Evolutionary conservation across 345 rosid genomes (phyloP).

Genomic region (Pistacia atlantica): DNA sequence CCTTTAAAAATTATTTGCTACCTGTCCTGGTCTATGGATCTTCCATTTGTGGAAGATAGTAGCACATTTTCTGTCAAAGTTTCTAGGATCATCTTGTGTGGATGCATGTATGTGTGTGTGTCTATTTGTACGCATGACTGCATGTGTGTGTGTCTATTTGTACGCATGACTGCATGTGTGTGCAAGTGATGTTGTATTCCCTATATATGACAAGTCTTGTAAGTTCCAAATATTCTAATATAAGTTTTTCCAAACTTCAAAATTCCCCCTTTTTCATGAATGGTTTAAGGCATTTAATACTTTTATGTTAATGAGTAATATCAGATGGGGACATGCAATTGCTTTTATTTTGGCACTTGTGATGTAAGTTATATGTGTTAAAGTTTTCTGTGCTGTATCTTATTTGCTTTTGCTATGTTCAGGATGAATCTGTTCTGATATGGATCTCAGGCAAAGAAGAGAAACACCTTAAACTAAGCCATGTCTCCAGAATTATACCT

Average conservation of each 20-base stretch:
- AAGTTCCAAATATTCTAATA: not conserved
- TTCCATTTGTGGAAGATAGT: not conserved
- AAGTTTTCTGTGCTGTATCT: not conserved
- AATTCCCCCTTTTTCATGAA: not conserved
- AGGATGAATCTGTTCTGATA: slow-evolving; percentile 79
- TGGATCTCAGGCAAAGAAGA: slow-evolving; percentile 83
- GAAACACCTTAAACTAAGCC: slow-evolving; percentile 68
- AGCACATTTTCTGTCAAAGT: not conserved
- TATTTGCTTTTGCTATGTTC: slow-evolving; percentile 33
- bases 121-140: not conserved
- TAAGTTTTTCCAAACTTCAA: not conserved
- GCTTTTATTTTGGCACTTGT: not conserved
- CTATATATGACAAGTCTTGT: not conserved
- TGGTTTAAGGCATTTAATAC: not conserved
- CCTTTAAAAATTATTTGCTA: not conserved
- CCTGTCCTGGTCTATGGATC: not conserved
- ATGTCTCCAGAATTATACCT: slow-evolving; percentile 70
- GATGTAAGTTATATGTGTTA: not conserved
- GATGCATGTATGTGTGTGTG: not conserved
- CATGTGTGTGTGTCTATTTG: not conserved
- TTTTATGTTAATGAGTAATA: not conserved
- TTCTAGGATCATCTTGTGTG: not conserved
- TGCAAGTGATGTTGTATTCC: not conserved
- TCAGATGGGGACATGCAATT: not conserved
- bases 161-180: too few species aligned